These are phyloP conservation scores for Neurospora africana DNA, from an alignment of 495 filamentous ascomycete species.

Conservation along the genomic window DNA sequence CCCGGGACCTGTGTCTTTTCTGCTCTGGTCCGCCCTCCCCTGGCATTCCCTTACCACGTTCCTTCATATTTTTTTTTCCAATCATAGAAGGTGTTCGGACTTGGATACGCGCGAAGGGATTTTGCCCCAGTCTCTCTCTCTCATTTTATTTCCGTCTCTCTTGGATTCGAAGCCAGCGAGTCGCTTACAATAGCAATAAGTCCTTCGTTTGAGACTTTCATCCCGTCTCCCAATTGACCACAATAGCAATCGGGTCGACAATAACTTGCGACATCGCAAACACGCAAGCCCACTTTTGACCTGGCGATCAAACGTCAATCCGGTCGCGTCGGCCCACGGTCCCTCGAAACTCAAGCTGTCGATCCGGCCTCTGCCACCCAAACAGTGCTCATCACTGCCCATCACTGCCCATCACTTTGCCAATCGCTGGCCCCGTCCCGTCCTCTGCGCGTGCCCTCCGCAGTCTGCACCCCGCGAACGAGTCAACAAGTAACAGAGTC, in stretches of 20 bases:
- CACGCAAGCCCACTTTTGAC: background rate
- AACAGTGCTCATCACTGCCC: background rate
- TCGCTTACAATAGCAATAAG: background rate
- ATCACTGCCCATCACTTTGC: background rate
- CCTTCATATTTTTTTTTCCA: background rate
- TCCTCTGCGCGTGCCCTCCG: background rate
- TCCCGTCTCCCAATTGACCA: background rate
- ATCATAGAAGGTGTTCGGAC: background rate
- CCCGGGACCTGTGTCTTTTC: background rate
- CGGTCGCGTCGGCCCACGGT: background rate
- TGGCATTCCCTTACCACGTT: background rate
- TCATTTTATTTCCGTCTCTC: background rate
- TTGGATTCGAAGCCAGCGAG: background rate
- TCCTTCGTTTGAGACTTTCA: background rate
- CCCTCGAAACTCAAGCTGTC: background rate
- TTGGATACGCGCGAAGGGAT: background rate
- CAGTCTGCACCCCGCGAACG: background rate
- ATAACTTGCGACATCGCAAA: background rate
- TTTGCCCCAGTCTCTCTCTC: background rate
- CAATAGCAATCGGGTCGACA: background rate
- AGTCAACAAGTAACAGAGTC: background rate
- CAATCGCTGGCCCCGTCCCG: background rate
- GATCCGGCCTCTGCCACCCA: background rate
- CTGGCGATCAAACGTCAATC: background rate
- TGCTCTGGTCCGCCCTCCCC: background rate